Conservation (phyloP, 108 stramenopile genomes). For the Aurantiochytrium sp. region DNA sequence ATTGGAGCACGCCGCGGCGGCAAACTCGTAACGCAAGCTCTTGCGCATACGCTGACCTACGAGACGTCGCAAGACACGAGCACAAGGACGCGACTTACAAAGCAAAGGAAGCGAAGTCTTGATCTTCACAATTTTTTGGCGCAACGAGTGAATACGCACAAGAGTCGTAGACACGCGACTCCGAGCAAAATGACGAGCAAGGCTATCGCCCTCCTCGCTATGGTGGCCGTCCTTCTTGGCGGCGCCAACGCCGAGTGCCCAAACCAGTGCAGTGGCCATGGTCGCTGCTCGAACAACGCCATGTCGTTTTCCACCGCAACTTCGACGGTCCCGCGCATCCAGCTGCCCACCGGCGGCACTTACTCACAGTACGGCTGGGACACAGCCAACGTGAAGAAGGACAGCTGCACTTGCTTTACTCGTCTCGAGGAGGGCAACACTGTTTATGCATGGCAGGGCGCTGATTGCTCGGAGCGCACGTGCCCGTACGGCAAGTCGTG, state of each 20-base stretch:
- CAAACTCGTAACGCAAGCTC: no score
- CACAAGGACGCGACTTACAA: no score
- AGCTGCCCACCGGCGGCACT: neutral
- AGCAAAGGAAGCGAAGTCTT: no score
- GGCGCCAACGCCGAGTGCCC: conserved; percentile 35
- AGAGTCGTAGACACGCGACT: no score
- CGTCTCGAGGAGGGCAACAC: conserved; percentile 43
- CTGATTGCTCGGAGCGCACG: conserved; percentile 67
- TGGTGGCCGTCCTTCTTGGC: neutral
- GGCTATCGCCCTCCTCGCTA: neutral
- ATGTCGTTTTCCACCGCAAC: conserved; percentile 15
- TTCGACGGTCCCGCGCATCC: neutral
- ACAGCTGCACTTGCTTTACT: conserved; percentile 66
- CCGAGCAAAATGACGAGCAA: neutral
- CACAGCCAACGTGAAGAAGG: conserved; percentile 28
- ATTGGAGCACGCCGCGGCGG: no score
- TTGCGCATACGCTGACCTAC: no score
- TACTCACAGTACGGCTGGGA: neutral
- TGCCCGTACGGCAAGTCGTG: conserved; percentile 63
- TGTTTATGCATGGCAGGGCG: conserved; percentile 61
- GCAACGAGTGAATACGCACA: no score
- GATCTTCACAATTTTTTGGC: no score
- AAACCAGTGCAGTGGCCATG: conserved; percentile 48
- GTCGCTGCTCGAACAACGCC: conserved; percentile 46
- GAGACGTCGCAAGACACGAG: no score